These are phyloP conservation scores for Lepidium africanum DNA, from an alignment of 345 rosid species.

Conservation along the genomic window DNA sequence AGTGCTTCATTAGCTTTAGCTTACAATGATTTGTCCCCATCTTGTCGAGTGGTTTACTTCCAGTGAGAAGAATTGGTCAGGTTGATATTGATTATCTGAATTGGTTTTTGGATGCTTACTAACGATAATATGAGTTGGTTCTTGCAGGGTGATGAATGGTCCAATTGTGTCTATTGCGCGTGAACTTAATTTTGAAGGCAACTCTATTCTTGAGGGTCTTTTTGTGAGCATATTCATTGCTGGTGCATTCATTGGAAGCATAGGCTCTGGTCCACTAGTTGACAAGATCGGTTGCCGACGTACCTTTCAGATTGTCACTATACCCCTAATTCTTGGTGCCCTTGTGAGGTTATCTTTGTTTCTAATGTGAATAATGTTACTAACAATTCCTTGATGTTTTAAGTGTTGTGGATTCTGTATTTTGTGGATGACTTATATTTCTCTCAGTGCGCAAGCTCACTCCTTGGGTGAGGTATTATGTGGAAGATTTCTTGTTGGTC, in stretches of 20 bases:
- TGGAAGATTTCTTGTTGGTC: slow-evolving; percentile 84
- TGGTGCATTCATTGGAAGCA: slow-evolving; percentile 76
- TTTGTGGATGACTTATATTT: background rate
- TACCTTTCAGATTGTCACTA: slow-evolving; percentile 52
- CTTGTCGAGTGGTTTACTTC: background rate
- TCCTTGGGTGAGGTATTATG: slow-evolving; percentile 59
- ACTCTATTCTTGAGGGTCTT: slow-evolving; percentile 61
- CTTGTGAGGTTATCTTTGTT: slow-evolving; percentile 38
- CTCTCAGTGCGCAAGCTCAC: slow-evolving; percentile 69
- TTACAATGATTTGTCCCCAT: background rate
- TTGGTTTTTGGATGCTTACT: background rate
- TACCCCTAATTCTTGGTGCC: slow-evolving; percentile 65
- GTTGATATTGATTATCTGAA: background rate
- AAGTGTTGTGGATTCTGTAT: background rate
- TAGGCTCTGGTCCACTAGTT: slow-evolving; percentile 45
- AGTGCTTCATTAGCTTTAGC: background rate
- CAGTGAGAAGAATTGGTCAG: background rate
- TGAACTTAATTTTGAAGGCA: slow-evolving; percentile 70
- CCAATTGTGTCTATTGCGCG: slow-evolving; percentile 65
- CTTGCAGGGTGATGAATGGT: slow-evolving; percentile 74
- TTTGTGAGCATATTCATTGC: slow-evolving; percentile 78
- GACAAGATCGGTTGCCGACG: slow-evolving; percentile 67
- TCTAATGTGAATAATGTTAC: background rate
- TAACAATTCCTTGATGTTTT: background rate
- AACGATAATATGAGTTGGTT: background rate